phyloP scores from a whole-genome alignment of 306 rosid species.

The Casuarina equisetifolia region DNA sequence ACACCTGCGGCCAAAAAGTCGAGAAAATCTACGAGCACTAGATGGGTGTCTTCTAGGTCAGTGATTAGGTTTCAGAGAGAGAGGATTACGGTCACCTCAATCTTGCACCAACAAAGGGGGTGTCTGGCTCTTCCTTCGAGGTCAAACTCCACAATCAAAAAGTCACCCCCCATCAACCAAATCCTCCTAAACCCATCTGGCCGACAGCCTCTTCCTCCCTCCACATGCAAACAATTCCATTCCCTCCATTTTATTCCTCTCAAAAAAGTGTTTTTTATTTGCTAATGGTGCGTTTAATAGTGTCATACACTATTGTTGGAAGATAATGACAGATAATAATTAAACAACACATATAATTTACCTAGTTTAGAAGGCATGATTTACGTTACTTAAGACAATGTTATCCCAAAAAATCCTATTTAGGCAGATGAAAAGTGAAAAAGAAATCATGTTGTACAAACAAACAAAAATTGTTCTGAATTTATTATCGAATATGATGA shows the following conservation, averaged over 20 bases:
- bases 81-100: slow-evolving; percentile 26
- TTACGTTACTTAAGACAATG: too few species aligned
- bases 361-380: too few species aligned
- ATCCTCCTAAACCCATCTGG: slow-evolving; percentile 31
- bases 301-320: too few species aligned
- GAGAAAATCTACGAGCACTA: slow-evolving; percentile 10
- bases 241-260: slow-evolving; percentile 1
- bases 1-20: slow-evolving; percentile 25
- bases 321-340: too few species aligned
- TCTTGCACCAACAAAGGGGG: slow-evolving; percentile 18
- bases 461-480: slow-evolving; percentile 47
- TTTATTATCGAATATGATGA: slow-evolving; percentile 49
- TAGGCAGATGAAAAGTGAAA: neutral
- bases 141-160: slow-evolving; percentile 59
- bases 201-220: slow-evolving; percentile 52
- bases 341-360: too few species aligned
- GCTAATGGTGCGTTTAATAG: neutral
- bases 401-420: too few species aligned
- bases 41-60: slow-evolving; percentile 21
- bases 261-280: neutral
- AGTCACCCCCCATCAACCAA: slow-evolving; percentile 31
- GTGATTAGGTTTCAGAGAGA: slow-evolving; percentile 19
- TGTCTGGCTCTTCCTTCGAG: slow-evolving; percentile 49
- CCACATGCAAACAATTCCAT: slow-evolving; percentile 61
- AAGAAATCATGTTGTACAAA: slow-evolving; percentile 23